Percentiles rank a stretch among this genome's conserved stretches.
Evolutionary conservation across 352 stramenopile species (phyloP).

Genomic region (Phytophthora sp.): DNA sequence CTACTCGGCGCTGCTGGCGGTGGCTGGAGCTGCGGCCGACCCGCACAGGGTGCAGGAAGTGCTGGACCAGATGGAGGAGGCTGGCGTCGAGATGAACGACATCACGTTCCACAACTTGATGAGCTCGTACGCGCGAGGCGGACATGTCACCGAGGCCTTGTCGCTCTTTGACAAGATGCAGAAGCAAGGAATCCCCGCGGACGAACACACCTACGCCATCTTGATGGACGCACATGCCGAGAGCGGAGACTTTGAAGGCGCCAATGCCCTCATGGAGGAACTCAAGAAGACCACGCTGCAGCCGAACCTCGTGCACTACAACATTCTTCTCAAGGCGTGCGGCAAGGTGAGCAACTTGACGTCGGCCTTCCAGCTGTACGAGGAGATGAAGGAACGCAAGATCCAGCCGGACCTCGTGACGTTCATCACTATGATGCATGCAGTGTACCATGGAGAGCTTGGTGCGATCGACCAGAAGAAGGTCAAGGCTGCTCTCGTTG

Average conservation of each 20-base stretch:
- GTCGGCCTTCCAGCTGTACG: slow-evolving; percentile 81
- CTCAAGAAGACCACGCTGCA: slow-evolving; percentile 43
- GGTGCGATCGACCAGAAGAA: slow-evolving; percentile 67
- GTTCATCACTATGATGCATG: slow-evolving; percentile 90
- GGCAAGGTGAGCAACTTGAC: slow-evolving; percentile 76
- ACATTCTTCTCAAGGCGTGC: slow-evolving; percentile 77
- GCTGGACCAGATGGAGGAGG: slow-evolving; percentile 60
- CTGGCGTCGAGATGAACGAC: slow-evolving; percentile 66
- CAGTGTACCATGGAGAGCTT: slow-evolving; percentile 82
- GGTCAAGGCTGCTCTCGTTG: slow-evolving; percentile 67
- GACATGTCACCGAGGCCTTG: slow-evolving; percentile 55
- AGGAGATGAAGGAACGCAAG: slow-evolving; percentile 82
- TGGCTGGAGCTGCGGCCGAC: slow-evolving; percentile 55
- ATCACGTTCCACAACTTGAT: slow-evolving; percentile 80
- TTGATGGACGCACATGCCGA: slow-evolving; percentile 77
- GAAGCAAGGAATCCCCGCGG: slow-evolving; percentile 46
- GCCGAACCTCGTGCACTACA: slow-evolving; percentile 80
- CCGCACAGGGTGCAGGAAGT: slow-evolving; percentile 51
- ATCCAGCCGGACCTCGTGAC: slow-evolving; percentile 78
- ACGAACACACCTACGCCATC: slow-evolving; percentile 76
- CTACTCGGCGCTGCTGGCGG: slow-evolving; percentile 64
- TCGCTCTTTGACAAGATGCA: slow-evolving; percentile 67
- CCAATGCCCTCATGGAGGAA: slow-evolving; percentile 57
- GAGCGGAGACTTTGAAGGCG: slow-evolving; percentile 60
- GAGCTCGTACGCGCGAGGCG: slow-evolving; percentile 64